Evolutionary conservation across 2,329 filamentous ascomycete genomes (phyloP).

Genomic region (Macrophomina pseudophaseolina): DNA sequence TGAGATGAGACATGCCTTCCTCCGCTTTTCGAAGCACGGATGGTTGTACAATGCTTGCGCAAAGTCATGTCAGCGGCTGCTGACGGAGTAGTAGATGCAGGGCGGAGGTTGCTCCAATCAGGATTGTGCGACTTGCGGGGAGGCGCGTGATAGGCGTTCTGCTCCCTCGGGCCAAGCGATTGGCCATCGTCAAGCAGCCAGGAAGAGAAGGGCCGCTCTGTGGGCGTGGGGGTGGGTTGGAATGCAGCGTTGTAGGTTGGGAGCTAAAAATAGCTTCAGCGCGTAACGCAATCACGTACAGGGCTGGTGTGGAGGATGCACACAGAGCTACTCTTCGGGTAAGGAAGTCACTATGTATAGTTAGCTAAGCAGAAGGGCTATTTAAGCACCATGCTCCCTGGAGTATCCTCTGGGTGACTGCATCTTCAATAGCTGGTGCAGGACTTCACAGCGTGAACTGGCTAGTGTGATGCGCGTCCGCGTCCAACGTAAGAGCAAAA

Average conservation of each 20-base stretch:
- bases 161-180: neutral
- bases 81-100: constrained; percentile 24
- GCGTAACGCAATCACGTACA: constrained; percentile 8
- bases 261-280: constrained; percentile 21
- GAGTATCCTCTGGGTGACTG: neutral
- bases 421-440: neutral
- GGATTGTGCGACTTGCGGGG: neutral
- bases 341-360: constrained; percentile 1
- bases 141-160: constrained; percentile 20
- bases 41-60: constrained; percentile 18
- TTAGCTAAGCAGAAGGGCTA: neutral
- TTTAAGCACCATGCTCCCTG: constrained; percentile 1
- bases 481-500: constrained; percentile 17
- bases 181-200: neutral
- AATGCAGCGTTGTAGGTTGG: constrained; percentile 11
- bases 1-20: constrained; percentile 19
- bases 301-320: neutral
- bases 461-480: neutral
- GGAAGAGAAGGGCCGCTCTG: neutral
- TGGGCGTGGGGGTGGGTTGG: constrained; percentile 2
- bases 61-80: constrained; percentile 26
- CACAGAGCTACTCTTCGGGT: neutral
- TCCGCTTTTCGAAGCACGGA: constrained; percentile 17
- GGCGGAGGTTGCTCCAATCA: constrained; percentile 14
- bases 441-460: neutral